phyloP scores from a whole-genome alignment of 371 early-diverging fungal species.

The Capillidium heterosporum region DNA sequence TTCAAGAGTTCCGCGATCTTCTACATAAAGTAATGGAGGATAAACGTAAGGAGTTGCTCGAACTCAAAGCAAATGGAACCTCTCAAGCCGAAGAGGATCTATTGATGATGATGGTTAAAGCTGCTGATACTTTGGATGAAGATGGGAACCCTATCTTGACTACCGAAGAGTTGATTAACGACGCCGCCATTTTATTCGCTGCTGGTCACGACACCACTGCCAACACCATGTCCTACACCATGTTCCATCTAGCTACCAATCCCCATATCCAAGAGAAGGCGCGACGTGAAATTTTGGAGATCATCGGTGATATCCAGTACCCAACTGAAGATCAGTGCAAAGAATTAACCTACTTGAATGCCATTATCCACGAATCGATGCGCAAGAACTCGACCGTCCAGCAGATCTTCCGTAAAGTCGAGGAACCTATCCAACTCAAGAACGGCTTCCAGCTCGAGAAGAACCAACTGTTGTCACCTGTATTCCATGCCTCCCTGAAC shows the following conservation, averaged over 20 bases:
- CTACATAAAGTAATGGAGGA: conserved; percentile 4
- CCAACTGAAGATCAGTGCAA: conserved; percentile 7
- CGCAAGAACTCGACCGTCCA: conserved; percentile 3
- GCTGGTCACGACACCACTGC: conserved; percentile 14
- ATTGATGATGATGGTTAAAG: background rate
- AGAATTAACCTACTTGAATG: background rate
- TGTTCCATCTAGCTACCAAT: conserved; percentile 8
- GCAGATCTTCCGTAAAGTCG: background rate
- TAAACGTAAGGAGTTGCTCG: no score
- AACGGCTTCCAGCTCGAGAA: background rate
- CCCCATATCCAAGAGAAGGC: background rate
- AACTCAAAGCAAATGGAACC: no score
- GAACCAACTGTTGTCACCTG: background rate
- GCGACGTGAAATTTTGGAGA: conserved; percentile 3
- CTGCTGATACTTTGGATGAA: background rate
- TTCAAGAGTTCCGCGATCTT: background rate
- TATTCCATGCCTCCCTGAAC: background rate
- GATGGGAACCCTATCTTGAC: background rate
- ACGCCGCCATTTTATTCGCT: background rate
- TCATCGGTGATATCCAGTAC: background rate
- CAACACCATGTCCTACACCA: conserved; percentile 12
- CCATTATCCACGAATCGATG: conserved; percentile 8
- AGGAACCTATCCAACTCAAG: background rate
- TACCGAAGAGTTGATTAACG: background rate
- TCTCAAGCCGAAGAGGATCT: background rate